phyloP scores from a whole-genome alignment of 768 basidiomycete genomes.

The Russula olivacea region DNA sequence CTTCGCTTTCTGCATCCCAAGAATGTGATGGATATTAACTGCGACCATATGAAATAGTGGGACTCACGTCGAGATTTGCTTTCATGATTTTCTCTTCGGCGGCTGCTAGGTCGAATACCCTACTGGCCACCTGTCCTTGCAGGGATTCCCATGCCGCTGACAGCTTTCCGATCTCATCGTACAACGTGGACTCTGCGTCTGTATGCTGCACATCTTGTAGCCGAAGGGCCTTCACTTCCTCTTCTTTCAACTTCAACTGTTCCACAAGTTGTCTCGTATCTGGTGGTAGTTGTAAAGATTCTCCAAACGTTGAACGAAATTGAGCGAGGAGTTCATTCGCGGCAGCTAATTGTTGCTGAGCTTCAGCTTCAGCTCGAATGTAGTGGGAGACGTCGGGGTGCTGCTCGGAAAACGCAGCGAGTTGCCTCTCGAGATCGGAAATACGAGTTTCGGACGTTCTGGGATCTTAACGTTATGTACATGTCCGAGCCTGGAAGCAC shows the following conservation, averaged over 20 bases:
- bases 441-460: slow-evolving; percentile 52
- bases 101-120: slow-evolving; percentile 72
- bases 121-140: slow-evolving; percentile 74
- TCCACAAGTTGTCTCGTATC: slow-evolving; percentile 49
- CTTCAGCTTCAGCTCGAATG: slow-evolving; percentile 45
- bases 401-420: slow-evolving; percentile 41
- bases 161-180: slow-evolving; percentile 77
- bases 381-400: slow-evolving; percentile 50
- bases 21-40: not conserved
- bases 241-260: slow-evolving; percentile 59
- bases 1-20: slow-evolving; percentile 72
- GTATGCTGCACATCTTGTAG: slow-evolving; percentile 57
- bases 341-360: slow-evolving; percentile 44
- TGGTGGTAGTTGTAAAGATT: slow-evolving; percentile 37
- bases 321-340: slow-evolving; percentile 46
- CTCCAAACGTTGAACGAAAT: slow-evolving; percentile 62
- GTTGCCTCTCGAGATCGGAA: slow-evolving; percentile 46
- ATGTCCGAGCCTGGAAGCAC: not conserved
- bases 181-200: slow-evolving; percentile 71
- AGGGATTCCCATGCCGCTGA: slow-evolving; percentile 83
- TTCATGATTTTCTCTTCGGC: slow-evolving; percentile 71
- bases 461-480: slow-evolving; percentile 7
- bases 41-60: not conserved
- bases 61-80: slow-evolving; percentile 59
- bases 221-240: slow-evolving; percentile 55